Evolutionary conservation across 805 yeast species (phyloP).

Genomic region (Cyberlindnera saturnus): DNA sequence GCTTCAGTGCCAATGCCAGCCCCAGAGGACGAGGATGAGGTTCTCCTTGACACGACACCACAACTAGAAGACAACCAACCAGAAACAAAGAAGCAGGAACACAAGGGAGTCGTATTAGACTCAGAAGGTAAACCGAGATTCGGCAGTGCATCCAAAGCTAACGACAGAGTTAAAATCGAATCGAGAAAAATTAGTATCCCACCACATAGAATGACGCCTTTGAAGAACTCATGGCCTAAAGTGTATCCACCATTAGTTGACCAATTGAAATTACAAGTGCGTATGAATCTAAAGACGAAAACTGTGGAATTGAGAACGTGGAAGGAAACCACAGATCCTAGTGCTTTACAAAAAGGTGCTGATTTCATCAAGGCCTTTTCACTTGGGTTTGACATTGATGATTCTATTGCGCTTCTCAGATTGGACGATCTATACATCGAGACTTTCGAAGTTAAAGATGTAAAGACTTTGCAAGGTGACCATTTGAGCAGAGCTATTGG

Average conservation of each 20-base stretch:
- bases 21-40: slow-evolving; percentile 30
- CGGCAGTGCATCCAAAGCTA: slow-evolving; percentile 57
- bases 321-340: slow-evolving; percentile 78
- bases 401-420: slow-evolving; percentile 89
- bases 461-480: slow-evolving; percentile 91
- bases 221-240: slow-evolving; percentile 86
- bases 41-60: slow-evolving; percentile 32
- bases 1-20: slow-evolving; percentile 3
- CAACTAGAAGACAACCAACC: slow-evolving; percentile 12
- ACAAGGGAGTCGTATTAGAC: slow-evolving; percentile 42
- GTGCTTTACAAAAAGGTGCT: slow-evolving; percentile 96
- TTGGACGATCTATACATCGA: slow-evolving; percentile 95
- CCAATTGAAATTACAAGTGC: slow-evolving; percentile 87
- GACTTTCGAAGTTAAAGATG: slow-evolving; percentile 95
- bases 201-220: slow-evolving; percentile 95
- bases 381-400: slow-evolving; percentile 94
- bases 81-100: slow-evolving; percentile 18
- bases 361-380: slow-evolving; percentile 95
- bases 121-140: slow-evolving; percentile 87
- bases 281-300: slow-evolving; percentile 87
- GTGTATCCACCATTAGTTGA: slow-evolving; percentile 95
- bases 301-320: slow-evolving; percentile 84
- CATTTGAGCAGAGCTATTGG: slow-evolving; percentile 98
- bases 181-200: slow-evolving; percentile 89
- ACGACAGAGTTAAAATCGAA: slow-evolving; percentile 68